A percentile compares a stretch with the other conserved stretches of the same genome.
These are phyloP conservation scores for Lyophyllum decastes DNA, from an alignment of 768 basidiomycete species.

Conservation along the genomic window DNA sequence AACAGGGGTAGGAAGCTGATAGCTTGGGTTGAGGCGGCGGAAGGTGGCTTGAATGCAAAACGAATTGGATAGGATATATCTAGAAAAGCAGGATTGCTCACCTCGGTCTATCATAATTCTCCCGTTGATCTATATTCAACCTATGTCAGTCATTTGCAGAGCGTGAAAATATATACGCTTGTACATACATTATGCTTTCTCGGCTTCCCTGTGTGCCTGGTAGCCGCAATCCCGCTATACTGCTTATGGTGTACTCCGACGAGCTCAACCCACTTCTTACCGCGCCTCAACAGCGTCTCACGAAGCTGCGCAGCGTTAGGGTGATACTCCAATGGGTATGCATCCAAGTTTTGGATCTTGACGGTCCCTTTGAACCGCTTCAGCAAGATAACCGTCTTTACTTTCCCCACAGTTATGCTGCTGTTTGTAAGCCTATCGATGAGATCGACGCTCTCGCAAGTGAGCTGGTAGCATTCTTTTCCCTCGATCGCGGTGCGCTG, in stretches of 20 bases:
- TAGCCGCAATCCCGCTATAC: conserved; percentile 50
- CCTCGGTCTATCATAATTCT: neutral
- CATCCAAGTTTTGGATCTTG: conserved; percentile 49
- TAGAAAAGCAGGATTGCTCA: neutral
- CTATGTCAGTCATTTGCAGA: neutral
- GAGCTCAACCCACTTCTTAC: conserved; percentile 54
- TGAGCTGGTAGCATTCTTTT: conserved; percentile 43
- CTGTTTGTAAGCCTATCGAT: conserved; percentile 33
- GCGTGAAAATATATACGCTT: neutral
- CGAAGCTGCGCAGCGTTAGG: conserved; percentile 39
- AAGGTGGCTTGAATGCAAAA: conserved; percentile 38
- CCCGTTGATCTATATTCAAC: neutral
- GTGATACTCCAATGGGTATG: conserved; percentile 55
- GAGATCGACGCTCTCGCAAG: conserved; percentile 53
- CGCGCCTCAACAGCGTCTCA: conserved; percentile 41
- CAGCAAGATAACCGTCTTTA: conserved; percentile 40
- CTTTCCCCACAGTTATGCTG: conserved; percentile 38
- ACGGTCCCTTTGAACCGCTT: conserved; percentile 48
- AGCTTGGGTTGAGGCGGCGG: conserved; percentile 51
- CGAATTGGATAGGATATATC: conserved; percentile 30
- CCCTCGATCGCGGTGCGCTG: conserved; percentile 35
- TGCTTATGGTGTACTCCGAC: conserved; percentile 58
- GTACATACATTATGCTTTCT: conserved; percentile 25
- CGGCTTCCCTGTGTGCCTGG: conserved; percentile 32
- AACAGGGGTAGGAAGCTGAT: conserved; percentile 36